phyloP scores from a whole-genome alignment of 352 stramenopile species.

The Globisporangium parvum region DNA sequence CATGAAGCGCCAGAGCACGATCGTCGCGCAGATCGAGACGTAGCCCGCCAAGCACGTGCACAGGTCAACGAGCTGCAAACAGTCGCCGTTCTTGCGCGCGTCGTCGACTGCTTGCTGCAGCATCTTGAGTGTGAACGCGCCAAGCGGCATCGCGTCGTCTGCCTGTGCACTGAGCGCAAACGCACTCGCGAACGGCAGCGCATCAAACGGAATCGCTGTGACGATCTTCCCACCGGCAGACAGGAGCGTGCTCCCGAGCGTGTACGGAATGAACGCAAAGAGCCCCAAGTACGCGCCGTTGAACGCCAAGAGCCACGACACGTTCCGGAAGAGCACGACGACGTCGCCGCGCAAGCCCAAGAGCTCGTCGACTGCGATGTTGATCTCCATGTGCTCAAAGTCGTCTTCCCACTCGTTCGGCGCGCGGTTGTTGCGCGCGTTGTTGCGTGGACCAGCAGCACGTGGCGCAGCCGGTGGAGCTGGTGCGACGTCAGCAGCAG shows the following conservation, averaged over 20 bases:
- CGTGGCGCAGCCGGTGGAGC: background rate
- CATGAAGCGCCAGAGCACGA: slow-evolving; percentile 82
- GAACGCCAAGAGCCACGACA: slow-evolving; percentile 96
- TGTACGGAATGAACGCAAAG: slow-evolving; percentile 95
- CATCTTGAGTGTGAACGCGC: slow-evolving; percentile 44
- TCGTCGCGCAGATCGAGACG: slow-evolving; percentile 78
- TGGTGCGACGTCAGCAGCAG: no score
- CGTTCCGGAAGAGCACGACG: slow-evolving; percentile 92
- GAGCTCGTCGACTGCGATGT: slow-evolving; percentile 96
- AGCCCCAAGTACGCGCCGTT: slow-evolving; percentile 96
- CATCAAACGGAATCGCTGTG: slow-evolving; percentile 36
- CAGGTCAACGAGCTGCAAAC: slow-evolving; percentile 79
- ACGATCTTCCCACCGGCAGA: slow-evolving; percentile 62
- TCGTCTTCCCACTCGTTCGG: slow-evolving; percentile 82
- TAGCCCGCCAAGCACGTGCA: slow-evolving; percentile 78
- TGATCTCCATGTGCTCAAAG: slow-evolving; percentile 91
- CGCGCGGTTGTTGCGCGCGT: slow-evolving; percentile 17
- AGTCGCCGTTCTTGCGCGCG: slow-evolving; percentile 65
- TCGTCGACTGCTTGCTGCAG: slow-evolving; percentile 47
- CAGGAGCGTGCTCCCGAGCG: slow-evolving; percentile 88
- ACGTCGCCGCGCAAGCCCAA: slow-evolving; percentile 94
- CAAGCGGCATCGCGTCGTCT: slow-evolving; percentile 16
- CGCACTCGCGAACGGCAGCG: slow-evolving; percentile 16
- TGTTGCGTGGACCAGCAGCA: slow-evolving; percentile 1
- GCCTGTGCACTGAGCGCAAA: slow-evolving; percentile 16